Conservation (phyloP, 1,284 basidiomycete genomes). For the Cryptococcus depauperatus region DNA sequence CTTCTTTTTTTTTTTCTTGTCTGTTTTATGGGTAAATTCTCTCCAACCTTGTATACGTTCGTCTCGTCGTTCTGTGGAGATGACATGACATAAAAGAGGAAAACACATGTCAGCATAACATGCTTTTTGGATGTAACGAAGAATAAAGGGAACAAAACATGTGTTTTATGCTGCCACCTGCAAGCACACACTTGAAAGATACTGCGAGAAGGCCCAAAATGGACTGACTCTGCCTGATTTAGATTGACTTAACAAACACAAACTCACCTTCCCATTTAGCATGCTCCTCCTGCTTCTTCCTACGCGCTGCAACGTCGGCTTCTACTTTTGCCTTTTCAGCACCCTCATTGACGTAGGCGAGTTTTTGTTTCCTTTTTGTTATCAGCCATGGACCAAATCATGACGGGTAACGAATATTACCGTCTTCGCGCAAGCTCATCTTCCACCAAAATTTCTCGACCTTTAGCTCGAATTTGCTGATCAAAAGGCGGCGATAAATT, state of each 20-base stretch:
- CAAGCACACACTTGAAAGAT: conserved; percentile 13
- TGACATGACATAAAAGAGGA: conserved; percentile 6
- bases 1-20: conserved; percentile 40
- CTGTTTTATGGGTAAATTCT: conserved; percentile 30
- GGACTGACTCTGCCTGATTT: conserved; percentile 1
- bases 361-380: conserved; percentile 39
- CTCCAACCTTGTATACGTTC: conserved; percentile 42
- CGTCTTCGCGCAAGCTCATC: conserved; percentile 49
- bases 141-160: conserved; percentile 3
- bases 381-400: background rate
- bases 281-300: conserved; percentile 48
- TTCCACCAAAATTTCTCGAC: conserved; percentile 51
- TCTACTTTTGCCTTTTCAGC: conserved; percentile 49
- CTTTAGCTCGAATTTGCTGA: conserved; percentile 46
- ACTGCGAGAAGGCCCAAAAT: conserved; percentile 6
- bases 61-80: conserved; percentile 33
- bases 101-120: conserved; percentile 29
- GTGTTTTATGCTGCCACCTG: conserved; percentile 6
- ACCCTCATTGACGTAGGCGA: conserved; percentile 51
- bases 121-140: conserved; percentile 2
- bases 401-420: conserved; percentile 24
- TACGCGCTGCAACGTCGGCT: conserved; percentile 45
- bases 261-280: conserved; percentile 50
- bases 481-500: conserved; percentile 46
- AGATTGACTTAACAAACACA: conserved; percentile 1